phyloP scores from a whole-genome alignment of 306 rosid genomes.

The Cucurbita argyrosperma region DNA sequence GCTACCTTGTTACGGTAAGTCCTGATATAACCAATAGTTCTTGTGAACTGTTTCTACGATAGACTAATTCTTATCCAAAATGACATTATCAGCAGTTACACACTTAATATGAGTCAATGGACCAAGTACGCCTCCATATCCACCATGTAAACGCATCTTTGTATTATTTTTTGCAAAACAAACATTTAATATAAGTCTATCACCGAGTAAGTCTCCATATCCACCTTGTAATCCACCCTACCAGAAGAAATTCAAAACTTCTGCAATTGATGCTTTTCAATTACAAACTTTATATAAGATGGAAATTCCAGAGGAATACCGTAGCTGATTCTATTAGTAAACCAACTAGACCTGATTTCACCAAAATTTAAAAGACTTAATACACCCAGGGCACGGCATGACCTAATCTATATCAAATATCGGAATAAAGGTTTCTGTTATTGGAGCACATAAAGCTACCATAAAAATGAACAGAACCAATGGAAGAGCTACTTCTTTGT shows the following conservation, averaged over 20 bases:
- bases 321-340: not conserved
- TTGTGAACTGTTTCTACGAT: not conserved
- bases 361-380: not conserved
- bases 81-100: not conserved
- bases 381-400: not conserved
- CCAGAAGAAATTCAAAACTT: not conserved
- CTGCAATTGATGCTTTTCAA: not conserved
- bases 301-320: not conserved
- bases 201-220: not conserved
- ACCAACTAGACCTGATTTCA: not conserved
- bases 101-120: not conserved
- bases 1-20: conserved; percentile 88
- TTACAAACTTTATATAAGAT: not conserved
- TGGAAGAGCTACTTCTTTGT: not conserved
- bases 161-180: not conserved
- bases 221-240: not conserved
- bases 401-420: not conserved
- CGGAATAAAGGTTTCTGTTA: not conserved
- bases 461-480: not conserved
- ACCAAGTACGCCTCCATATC: not conserved
- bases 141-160: not conserved
- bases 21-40: conserved; percentile 36
- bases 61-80: not conserved
- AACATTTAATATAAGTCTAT: not conserved
- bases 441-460: not conserved